phyloP scores from a whole-genome alignment of 2,329 filamentous ascomycete species.

The Fusarium sp. region DNA sequence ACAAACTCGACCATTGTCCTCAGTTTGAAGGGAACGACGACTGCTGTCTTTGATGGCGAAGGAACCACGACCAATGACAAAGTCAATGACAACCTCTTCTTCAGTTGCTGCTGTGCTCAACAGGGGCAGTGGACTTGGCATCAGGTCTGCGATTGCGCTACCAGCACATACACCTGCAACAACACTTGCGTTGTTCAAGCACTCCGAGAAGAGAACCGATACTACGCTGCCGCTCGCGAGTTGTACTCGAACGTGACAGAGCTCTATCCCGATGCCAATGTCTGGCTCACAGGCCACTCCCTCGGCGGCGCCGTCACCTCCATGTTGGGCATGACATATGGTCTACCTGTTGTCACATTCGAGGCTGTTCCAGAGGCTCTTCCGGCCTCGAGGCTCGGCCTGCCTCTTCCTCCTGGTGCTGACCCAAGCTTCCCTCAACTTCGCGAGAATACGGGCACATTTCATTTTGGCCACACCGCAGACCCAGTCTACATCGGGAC shows the following conservation, averaged over 20 bases:
- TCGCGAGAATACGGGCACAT: constrained; percentile 76
- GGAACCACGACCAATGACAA: constrained; percentile 98
- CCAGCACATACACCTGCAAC: constrained; percentile 87
- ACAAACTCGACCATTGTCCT: constrained; percentile 88
- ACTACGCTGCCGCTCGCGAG: constrained; percentile 88
- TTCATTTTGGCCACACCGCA: constrained; percentile 93
- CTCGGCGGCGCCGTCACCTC: constrained; percentile 88
- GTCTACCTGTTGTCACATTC: constrained; percentile 88
- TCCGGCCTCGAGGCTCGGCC: constrained; percentile 80
- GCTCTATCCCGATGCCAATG: constrained; percentile 80
- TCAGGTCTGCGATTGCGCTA: constrained; percentile 92
- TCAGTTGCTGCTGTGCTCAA: constrained; percentile 96
- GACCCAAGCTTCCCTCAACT: constrained; percentile 75
- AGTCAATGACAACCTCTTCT: constrained; percentile 96
- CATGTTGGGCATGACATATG: constrained; percentile 90
- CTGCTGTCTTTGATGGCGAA: constrained; percentile 93
- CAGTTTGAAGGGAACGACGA: constrained; percentile 88
- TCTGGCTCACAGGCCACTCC: constrained; percentile 94
- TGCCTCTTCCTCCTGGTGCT: constrained; percentile 82
- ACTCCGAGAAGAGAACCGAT: constrained; percentile 81
- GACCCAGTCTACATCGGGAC: constrained; percentile 94
- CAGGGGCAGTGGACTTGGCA: constrained; percentile 90
- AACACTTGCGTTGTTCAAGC: constrained; percentile 83
- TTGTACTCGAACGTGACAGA: constrained; percentile 92
- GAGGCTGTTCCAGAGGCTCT: constrained; percentile 92